Evolutionary conservation across 805 yeast genomes (phyloP).

Genomic region (Candida gorgasii): DNA sequence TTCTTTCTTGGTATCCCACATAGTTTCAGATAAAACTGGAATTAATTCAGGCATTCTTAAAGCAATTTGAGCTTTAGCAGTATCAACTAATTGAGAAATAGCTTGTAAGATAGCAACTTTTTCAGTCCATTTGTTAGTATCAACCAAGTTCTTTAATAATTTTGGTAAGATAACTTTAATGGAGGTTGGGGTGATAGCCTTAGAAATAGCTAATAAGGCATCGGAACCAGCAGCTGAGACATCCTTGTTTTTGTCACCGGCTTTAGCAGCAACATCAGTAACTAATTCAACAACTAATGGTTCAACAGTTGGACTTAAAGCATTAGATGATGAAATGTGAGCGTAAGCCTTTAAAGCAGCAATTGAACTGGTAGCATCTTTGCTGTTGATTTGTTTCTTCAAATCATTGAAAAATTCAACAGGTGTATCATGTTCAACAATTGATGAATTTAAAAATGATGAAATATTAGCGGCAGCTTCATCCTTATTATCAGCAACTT

Average conservation of each 20-base stretch:
- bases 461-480: constrained; percentile 88
- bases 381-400: constrained; percentile 72
- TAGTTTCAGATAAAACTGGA: constrained; percentile 97
- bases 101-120: constrained; percentile 88
- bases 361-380: constrained; percentile 60
- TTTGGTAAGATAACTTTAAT: constrained; percentile 88
- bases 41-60: constrained; percentile 99
- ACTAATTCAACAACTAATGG: constrained; percentile 86
- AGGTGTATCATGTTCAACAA: constrained; percentile 98
- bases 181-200: constrained; percentile 87
- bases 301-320: constrained; percentile 89
- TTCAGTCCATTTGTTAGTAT: constrained; percentile 96
- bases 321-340: constrained; percentile 80
- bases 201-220: constrained; percentile 76
- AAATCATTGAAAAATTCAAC: constrained; percentile 79
- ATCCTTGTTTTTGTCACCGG: constrained; percentile 89
- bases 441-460: constrained; percentile 91
- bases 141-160: constrained; percentile 64
- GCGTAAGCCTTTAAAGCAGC: constrained; percentile 82
- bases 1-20: constrained; percentile 99
- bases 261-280: constrained; percentile 66
- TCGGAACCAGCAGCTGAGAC: constrained; percentile 70
- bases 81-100: constrained; percentile 83
- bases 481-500: constrained; percentile 88
- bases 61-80: constrained; percentile 94